Percentiles rank a stretch among this genome's conserved stretches.
These are phyloP conservation scores for Solanum lignicaule DNA, from an alignment of 257 asterid genomes.

Conservation along the genomic window DNA sequence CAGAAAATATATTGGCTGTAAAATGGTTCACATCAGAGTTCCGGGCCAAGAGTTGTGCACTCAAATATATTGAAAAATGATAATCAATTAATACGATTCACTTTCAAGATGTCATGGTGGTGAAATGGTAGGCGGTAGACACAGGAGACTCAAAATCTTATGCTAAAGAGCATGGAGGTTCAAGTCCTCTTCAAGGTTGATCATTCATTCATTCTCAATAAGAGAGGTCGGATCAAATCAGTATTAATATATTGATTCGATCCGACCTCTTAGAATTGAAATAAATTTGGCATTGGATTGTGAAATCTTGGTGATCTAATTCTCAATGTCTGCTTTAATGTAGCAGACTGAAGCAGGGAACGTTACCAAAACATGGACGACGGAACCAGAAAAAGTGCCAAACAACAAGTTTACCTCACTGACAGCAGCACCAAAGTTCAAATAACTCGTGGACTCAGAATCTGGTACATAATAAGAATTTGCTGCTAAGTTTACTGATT, in stretches of 20 bases:
- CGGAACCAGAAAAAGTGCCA: not conserved
- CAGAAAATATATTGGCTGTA: not conserved
- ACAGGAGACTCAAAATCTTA: not conserved
- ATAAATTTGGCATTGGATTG: not conserved
- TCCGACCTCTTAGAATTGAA: not conserved
- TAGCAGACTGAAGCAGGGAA: not conserved
- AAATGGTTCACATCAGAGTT: not conserved
- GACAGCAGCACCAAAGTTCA: slow-evolving; percentile 61
- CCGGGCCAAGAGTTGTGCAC: not conserved
- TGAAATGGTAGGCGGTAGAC: not conserved
- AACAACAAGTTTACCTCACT: slow-evolving; percentile 45
- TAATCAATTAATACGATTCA: not conserved
- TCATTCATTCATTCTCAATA: not conserved
- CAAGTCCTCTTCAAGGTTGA: not conserved
- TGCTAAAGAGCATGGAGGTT: not conserved
- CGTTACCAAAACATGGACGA: not conserved
- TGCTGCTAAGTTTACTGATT: slow-evolving; percentile 39
- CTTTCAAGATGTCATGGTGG: not conserved
- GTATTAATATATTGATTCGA: not conserved
- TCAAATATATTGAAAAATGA: not conserved
- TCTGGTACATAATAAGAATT: slow-evolving; percentile 46
- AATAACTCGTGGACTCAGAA: slow-evolving; percentile 17
- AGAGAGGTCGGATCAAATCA: not conserved
- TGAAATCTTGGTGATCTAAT: not conserved
- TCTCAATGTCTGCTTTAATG: not conserved